Evolutionary conservation across 345 rosid genomes (phyloP), one percentile per base, ranked within the genome.

Genomic region (Aegle marmelos): DNA sequence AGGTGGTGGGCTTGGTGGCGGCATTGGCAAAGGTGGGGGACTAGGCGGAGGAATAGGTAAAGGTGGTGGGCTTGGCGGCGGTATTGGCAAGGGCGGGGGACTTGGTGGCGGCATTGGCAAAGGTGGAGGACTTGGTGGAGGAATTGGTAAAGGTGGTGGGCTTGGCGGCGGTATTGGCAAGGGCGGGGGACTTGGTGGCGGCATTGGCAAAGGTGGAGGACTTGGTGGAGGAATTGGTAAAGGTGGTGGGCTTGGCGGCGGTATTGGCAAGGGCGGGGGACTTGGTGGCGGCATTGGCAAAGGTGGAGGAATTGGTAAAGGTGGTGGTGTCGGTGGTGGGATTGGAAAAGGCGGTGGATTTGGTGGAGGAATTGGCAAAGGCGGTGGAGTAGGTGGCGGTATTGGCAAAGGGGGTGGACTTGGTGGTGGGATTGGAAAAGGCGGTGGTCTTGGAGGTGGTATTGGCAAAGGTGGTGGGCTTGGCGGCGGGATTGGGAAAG

Each of bases 211-310:
- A 2, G 78, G 78, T 0, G 60, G 69, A 19, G 70, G 70, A 0
- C 0, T 7, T 6, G 77, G 77, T 0, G 62, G 74, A 0, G 82
- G 79, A 0, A 31, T 25, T 19, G 78, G 79, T 2, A 78, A 79
- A 0, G 87, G 91, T 0, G 82, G 87, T n/a, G 89, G 83, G 2
- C 63, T 81, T 1, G 92, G 90, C 1, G 79, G 78, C 0, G 88
- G 85, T 0, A 72, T 63, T 27, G 90, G 85, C 0, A 63, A 60
- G 2, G 89, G 85, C 0, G 83, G 86, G 0, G 86, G 83, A 0
- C 0, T 27, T 48, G 89, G 83, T 0, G 82, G 82, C 0, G 87
- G 89, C 0, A 13, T 63, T 1, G 89, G 87, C 0, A 60, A 70
- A 2, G 88, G 88, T 0, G 87, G 88, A 0, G 85, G 83, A n/a